These are phyloP conservation scores for Penicillium sp. DNA, from an alignment of 2,329 filamentous ascomycete species.

Conservation along the genomic window DNA sequence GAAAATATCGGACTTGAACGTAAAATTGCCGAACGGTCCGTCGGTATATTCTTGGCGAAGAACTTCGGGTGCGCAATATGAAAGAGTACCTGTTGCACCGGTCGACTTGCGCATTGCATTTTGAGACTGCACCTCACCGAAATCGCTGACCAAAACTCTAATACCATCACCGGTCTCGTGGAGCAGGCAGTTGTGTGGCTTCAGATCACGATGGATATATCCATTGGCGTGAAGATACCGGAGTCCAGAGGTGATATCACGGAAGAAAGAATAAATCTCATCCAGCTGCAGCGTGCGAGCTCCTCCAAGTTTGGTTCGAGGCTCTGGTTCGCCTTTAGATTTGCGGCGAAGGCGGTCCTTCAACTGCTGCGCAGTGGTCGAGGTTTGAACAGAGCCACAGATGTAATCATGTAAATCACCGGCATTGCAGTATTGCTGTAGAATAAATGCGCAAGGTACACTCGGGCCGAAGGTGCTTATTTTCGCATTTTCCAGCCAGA, in stretches of 20 bases:
- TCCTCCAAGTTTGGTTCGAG: constrained; percentile 53
- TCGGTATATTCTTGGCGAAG: constrained; percentile 62
- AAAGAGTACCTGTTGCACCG: constrained; percentile 92
- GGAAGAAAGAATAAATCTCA: constrained; percentile 95
- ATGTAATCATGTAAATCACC: constrained; percentile 90
- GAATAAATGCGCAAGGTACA: constrained; percentile 91
- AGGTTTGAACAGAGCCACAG: constrained; percentile 63
- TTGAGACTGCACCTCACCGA: constrained; percentile 90
- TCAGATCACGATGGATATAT: constrained; percentile 94
- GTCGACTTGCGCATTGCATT: constrained; percentile 82
- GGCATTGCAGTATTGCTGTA: constrained; percentile 95
- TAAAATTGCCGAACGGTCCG: constrained; percentile 87
- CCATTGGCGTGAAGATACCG: constrained; percentile 86
- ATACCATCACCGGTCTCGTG: constrained; percentile 72
- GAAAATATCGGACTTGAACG: constrained; percentile 97
- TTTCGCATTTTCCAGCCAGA: constrained; percentile 89
- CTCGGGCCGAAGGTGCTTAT: constrained; percentile 84
- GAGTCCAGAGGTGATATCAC: constrained; percentile 88
- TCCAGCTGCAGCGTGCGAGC: constrained; percentile 70
- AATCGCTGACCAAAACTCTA: constrained; percentile 89
- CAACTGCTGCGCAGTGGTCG: constrained; percentile 73
- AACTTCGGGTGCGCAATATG: constrained; percentile 95
- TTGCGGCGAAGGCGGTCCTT: constrained; percentile 82
- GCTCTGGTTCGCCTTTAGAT: constrained; percentile 74
- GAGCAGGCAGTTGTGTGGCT: constrained; percentile 91